Evolutionary conservation across 1,284 basidiomycete species (phyloP).

Genomic region (Irpex sp.): DNA sequence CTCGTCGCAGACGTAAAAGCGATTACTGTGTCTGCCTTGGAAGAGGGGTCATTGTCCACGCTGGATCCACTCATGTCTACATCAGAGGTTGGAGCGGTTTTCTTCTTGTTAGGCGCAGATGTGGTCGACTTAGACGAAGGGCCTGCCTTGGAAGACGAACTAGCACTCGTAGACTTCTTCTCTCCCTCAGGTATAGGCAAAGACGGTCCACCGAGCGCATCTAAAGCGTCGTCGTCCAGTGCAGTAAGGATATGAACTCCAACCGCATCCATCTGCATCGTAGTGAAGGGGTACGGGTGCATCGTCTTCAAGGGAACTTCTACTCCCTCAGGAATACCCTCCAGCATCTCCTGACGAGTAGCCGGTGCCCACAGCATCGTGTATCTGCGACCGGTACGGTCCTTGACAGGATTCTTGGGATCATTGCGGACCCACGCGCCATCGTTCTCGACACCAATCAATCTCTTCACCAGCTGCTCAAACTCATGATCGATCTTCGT

Average conservation of each 20-base stretch:
- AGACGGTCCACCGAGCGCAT: neutral
- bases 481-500: neutral
- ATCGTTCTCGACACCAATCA: neutral
- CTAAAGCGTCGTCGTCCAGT: neutral
- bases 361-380: neutral
- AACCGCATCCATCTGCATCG: neutral
- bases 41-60: neutral
- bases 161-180: neutral
- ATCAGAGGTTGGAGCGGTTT: neutral
- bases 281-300: neutral
- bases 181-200: neutral
- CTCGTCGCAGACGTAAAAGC: neutral
- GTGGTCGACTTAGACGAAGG: neutral
- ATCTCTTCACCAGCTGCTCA: neutral
- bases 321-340: neutral
- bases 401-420: constrained; percentile 1
- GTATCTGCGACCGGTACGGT: constrained; percentile 2
- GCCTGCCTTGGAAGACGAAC: neutral
- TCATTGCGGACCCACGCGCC: constrained; percentile 3
- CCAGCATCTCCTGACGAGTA: neutral
- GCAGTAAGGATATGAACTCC: neutral
- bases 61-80: neutral
- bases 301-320: neutral
- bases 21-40: neutral
- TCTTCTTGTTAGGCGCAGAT: neutral